Evolutionary conservation across 345 rosid genomes (phyloP).

Genomic region (Salix suchowensis): DNA sequence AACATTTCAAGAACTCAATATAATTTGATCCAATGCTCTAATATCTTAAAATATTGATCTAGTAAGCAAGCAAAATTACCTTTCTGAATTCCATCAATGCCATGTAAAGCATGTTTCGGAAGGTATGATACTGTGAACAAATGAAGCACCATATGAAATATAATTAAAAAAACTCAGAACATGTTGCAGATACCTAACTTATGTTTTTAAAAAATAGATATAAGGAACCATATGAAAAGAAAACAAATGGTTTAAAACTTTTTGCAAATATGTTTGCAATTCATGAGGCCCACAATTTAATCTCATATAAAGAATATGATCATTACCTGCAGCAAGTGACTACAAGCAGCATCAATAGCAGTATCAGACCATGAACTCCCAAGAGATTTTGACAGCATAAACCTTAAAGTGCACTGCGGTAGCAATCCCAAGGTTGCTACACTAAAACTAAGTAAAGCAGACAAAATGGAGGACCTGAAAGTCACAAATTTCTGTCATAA

Average conservation of each 20-base stretch:
- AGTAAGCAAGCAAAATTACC: slow-evolving; percentile 34
- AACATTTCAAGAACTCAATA: neutral
- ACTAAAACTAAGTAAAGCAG: slow-evolving; percentile 42
- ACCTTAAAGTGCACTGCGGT: slow-evolving; percentile 42
- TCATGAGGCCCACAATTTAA: neutral
- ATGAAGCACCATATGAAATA: neutral
- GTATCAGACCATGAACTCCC: slow-evolving; percentile 69
- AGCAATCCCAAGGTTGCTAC: slow-evolving; percentile 53
- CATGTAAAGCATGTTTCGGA: slow-evolving; percentile 69
- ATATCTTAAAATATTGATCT: neutral
- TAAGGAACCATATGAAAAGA: neutral
- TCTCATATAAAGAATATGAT: neutral
- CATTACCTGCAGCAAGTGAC: slow-evolving; percentile 61
- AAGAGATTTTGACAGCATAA: slow-evolving; percentile 39
- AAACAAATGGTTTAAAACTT: neutral
- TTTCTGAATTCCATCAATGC: slow-evolving; percentile 67
- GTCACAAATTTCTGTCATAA: slow-evolving; percentile 12
- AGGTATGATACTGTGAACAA: slow-evolving; percentile 60
- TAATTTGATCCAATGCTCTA: neutral
- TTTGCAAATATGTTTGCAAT: neutral
- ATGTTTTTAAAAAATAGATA: neutral
- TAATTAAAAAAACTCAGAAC: neutral
- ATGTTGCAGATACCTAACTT: neutral
- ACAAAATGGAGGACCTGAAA: slow-evolving; percentile 62
- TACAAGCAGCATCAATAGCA: slow-evolving; percentile 62